These are phyloP conservation scores for Thinopyrum obtusiflorum DNA, from an alignment of 202 grass and related monocot genomes.

Conservation along the genomic window DNA sequence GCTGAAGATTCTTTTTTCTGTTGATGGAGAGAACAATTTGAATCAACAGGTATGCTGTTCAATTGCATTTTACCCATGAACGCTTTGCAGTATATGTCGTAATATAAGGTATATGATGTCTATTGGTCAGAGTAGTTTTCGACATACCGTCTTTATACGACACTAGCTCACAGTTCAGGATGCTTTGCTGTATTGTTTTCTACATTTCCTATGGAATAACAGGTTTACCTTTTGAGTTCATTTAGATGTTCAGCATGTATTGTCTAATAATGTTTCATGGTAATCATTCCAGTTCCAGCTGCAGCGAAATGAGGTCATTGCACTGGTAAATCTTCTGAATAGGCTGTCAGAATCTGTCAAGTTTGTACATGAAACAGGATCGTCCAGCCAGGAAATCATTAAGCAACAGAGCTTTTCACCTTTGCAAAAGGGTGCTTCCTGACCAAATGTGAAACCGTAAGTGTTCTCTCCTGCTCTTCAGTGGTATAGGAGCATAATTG, in stretches of 20 bases:
- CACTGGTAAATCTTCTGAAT: slow-evolving; percentile 85
- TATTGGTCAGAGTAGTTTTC: background rate
- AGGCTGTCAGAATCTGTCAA: slow-evolving; percentile 96
- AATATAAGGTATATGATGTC: background rate
- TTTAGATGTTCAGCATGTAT: background rate
- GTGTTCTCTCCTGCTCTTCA: background rate
- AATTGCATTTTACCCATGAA: slow-evolving; percentile 8
- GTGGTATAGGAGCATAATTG: too few relatives aligned
- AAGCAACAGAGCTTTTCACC: slow-evolving; percentile 42
- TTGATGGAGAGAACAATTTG: slow-evolving; percentile 45
- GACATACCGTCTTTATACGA: background rate
- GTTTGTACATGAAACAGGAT: slow-evolving; percentile 82
- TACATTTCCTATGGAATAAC: background rate
- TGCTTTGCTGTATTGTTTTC: background rate
- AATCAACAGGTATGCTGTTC: slow-evolving; percentile 59
- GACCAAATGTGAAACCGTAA: slow-evolving; percentile 33
- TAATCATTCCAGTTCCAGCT: slow-evolving; percentile 73
- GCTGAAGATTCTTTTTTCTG: slow-evolving; percentile 88
- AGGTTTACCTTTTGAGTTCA: background rate
- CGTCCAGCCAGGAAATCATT: slow-evolving; percentile 55
- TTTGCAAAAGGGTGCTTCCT: slow-evolving; percentile 34
- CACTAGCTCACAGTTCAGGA: background rate
- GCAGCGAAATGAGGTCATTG: slow-evolving; percentile 97
- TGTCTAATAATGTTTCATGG: slow-evolving; percentile 34
- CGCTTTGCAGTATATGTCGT: background rate